Evolutionary conservation across 768 basidiomycete genomes (phyloP).

Genomic region (Termitomyces sp.): DNA sequence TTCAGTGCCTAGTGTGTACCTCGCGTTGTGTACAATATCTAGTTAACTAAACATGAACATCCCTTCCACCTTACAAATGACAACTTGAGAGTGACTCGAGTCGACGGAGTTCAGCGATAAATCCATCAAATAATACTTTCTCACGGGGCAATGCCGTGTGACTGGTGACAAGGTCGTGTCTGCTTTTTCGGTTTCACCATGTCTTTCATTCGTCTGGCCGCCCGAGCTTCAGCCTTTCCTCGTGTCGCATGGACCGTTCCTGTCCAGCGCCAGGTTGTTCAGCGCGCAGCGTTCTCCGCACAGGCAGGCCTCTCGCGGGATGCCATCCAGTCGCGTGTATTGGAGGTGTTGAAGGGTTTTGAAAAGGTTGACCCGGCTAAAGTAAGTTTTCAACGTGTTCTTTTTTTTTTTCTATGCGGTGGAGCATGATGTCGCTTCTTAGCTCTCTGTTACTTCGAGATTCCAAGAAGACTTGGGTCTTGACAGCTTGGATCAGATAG

Average conservation of each 20-base stretch:
- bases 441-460: constrained; percentile 27
- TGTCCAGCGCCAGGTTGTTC: constrained; percentile 30
- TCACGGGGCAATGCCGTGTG: constrained; percentile 11
- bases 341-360: constrained; percentile 82
- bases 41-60: background rate
- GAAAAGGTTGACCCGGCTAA: constrained; percentile 82
- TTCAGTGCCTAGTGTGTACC: background rate
- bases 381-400: constrained; percentile 30
- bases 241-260: constrained; percentile 31
- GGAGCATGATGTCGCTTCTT: background rate
- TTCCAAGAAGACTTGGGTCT: constrained; percentile 84
- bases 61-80: too few relatives aligned
- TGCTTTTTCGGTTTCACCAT: constrained; percentile 24
- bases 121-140: background rate
- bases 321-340: constrained; percentile 65
- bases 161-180: background rate
- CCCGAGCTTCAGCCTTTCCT: constrained; percentile 38
- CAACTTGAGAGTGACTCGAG: too few relatives aligned
- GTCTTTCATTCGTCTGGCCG: constrained; percentile 50
- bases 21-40: too few relatives aligned
- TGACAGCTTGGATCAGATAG: constrained; percentile 95
- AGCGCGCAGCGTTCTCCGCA: constrained; percentile 57
- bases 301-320: constrained; percentile 60
- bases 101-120: too few relatives aligned
- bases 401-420: background rate